Base-by-base conservation (phyloP, 2,329 filamentous ascomycete species). In the Ampelomyces quisqualis region DNA sequence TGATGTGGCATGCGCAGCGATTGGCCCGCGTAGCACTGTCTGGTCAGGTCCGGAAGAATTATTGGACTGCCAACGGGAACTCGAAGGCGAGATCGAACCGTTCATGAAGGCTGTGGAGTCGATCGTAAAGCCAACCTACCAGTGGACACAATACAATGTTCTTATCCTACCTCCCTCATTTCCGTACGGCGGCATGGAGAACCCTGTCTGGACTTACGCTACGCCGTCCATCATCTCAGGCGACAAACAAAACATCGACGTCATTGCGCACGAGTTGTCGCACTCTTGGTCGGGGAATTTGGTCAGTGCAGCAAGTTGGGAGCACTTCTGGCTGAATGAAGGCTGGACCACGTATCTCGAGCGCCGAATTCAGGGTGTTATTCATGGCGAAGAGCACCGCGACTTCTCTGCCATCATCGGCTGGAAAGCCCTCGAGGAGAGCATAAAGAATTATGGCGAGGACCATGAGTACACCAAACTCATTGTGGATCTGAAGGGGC, bases 261-360 rank as follows among this genome's bases (percentile, higher is more conserved):
- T 97, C 14, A 95, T 98, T 69, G 93, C 93, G 2, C 93, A 95
- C 66, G 90, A 88, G 59, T 71, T 85, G 30, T 73, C 77, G 5
- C 82, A 85, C 59, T 81, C 86, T 57, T 96, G 90, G 90, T 93
- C 87, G 46, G 91, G 90, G 18, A 96, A 96, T 57, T 72, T 90
- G 26, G 86, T 90, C 2, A 85, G 82, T 7, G 86, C 84, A 57
- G 82, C 83, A 34, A 87, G 82, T 55, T 91, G 87, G 87, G 86
- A 90, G 70, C 86, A 90, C 63, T 90, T 85, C 55, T 77, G 73
- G 72, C 65, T 85, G 28, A 85, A 85, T 49, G 82, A 85, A 61
- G 91, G 91, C 21, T 97, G 91, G 93, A 97, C 93, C 0, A 86
- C 85, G 14, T 98, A 98, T 61, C 78, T 97, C 4, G 93, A 98